phyloP scores from a whole-genome alignment of 306 rosid species.

The Ceratonia siliqua region DNA sequence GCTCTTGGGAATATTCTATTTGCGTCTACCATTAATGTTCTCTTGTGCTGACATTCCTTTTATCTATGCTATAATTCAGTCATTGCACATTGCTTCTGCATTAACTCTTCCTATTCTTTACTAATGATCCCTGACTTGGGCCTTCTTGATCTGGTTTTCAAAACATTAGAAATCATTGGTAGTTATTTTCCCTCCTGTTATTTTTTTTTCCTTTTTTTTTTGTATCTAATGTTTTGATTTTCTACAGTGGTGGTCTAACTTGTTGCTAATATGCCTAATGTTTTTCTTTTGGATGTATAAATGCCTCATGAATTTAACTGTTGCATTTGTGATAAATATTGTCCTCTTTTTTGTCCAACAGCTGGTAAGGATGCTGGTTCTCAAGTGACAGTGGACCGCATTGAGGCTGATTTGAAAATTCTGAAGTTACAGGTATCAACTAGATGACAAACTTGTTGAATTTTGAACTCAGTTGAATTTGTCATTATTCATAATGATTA shows the following conservation, averaged over 20 bases:
- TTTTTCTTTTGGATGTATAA: neutral
- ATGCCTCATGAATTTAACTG: neutral
- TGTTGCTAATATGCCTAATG: neutral
- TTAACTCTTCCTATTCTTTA: neutral
- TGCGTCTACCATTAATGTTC: slow-evolving; percentile 26
- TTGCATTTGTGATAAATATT: slow-evolving; percentile 26
- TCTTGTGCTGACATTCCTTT: slow-evolving; percentile 2
- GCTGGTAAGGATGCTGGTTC: slow-evolving; percentile 62
- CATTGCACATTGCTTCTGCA: slow-evolving; percentile 16
- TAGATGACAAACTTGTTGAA: slow-evolving; percentile 18
- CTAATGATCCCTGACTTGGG: neutral
- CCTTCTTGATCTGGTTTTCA: slow-evolving; percentile 18
- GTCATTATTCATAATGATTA: neutral
- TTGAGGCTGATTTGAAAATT: slow-evolving; percentile 92
- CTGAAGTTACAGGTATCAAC: slow-evolving; percentile 75
- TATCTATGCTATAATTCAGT: slow-evolving; percentile 4
- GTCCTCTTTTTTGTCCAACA: slow-evolving; percentile 30
- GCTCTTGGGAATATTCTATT: slow-evolving; percentile 6
- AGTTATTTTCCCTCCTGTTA: slow-evolving; percentile 15
- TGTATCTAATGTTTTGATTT: slow-evolving; percentile 12
- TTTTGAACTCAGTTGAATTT: neutral
- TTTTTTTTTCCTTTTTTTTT: neutral
- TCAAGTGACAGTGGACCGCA: slow-evolving; percentile 71
- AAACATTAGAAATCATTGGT: slow-evolving; percentile 5
- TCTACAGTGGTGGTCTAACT: neutral